These are phyloP conservation scores for Rhododendron vialii DNA, from an alignment of 148 eudicot species.

Conservation along the genomic window DNA sequence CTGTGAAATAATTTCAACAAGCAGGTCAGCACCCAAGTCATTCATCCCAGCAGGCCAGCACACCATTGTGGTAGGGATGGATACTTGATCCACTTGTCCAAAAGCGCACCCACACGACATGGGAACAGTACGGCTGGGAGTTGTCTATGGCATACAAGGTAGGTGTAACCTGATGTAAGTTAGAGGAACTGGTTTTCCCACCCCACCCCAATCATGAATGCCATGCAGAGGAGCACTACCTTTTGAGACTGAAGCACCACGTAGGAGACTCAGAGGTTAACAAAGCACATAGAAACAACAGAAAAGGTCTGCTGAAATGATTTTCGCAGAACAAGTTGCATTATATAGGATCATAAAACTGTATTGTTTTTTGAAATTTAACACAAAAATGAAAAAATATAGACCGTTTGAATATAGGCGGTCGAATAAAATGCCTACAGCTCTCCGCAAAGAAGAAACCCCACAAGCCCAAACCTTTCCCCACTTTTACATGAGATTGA, in stretches of 20 bases:
- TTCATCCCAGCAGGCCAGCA: background rate
- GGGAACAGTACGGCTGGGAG: background rate
- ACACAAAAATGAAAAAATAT: background rate
- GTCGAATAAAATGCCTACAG: background rate
- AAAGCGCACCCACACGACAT: background rate
- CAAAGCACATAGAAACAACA: background rate
- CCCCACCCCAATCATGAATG: background rate
- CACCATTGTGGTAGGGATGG: background rate
- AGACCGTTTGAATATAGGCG: background rate
- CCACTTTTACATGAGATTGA: background rate
- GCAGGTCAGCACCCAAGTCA: background rate
- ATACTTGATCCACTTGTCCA: background rate
- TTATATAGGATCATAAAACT: background rate
- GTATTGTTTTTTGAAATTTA: background rate
- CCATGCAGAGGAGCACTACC: background rate
- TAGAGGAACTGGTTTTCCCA: background rate
- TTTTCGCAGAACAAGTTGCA: background rate
- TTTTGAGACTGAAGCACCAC: background rate
- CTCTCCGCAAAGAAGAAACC: background rate
- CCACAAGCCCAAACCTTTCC: background rate
- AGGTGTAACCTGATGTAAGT: background rate
- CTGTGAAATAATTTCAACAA: background rate
- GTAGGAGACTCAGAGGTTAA: background rate
- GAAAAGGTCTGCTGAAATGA: background rate
- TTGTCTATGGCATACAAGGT: background rate